Evolutionary conservation across 805 yeast genomes (phyloP).

Genomic region (Maudiozyma bulderi): DNA sequence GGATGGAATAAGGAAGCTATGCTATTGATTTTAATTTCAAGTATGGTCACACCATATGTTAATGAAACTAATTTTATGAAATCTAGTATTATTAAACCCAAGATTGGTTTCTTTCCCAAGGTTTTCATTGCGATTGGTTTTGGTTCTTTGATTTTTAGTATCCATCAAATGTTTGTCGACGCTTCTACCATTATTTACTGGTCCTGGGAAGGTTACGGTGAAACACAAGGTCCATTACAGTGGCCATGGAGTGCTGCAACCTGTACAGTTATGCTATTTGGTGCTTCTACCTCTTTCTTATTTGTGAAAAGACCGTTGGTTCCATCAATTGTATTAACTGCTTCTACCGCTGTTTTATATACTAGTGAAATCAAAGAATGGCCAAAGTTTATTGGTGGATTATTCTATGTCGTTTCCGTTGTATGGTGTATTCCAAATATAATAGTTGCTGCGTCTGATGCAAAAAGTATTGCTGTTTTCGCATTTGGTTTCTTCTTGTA

Average conservation of each 20-base stretch:
- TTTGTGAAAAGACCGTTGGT: slow-evolving; percentile 17
- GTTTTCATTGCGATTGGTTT: slow-evolving; percentile 44
- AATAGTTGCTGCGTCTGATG: slow-evolving; percentile 44
- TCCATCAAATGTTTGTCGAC: slow-evolving; percentile 71
- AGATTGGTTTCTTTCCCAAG: slow-evolving; percentile 9
- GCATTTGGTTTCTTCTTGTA: slow-evolving; percentile 39
- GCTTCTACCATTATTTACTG: slow-evolving; percentile 80
- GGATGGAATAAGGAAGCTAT: slow-evolving; percentile 70
- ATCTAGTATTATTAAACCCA: slow-evolving; percentile 9
- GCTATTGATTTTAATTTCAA: slow-evolving; percentile 36
- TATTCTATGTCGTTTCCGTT: slow-evolving; percentile 52
- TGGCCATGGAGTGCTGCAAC: slow-evolving; percentile 52
- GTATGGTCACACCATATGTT: slow-evolving; percentile 48
- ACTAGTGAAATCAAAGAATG: slow-evolving; percentile 18
- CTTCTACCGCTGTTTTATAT: slow-evolving; percentile 23
- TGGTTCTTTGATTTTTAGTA: slow-evolving; percentile 64
- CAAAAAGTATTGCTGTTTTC: slow-evolving; percentile 47
- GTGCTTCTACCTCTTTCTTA: slow-evolving; percentile 32
- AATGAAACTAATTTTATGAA: slow-evolving; percentile 18
- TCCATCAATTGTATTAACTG: slow-evolving; percentile 20
- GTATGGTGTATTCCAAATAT: slow-evolving; percentile 57
- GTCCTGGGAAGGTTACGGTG: slow-evolving; percentile 94
- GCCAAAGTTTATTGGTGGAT: slow-evolving; percentile 49
- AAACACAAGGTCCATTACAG: slow-evolving; percentile 80
- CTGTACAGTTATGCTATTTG: slow-evolving; percentile 48